A percentile compares a stretch with the other conserved stretches of the same genome.
Evolutionary conservation across 1,139 yeast genomes (phyloP).

Genomic region (Pneumocystis oryctolagi): DNA sequence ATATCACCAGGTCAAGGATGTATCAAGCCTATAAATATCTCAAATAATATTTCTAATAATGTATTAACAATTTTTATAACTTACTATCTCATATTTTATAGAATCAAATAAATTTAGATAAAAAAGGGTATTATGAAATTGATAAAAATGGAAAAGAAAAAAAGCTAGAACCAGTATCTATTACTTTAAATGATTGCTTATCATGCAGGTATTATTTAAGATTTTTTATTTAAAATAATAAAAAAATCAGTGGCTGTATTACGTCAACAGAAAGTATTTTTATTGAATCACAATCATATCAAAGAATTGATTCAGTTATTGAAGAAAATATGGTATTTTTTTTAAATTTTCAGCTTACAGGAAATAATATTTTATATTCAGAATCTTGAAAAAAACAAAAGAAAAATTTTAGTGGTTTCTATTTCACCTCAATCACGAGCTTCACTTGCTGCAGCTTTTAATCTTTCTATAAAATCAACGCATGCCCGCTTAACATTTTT

Average conservation of each 20-base stretch:
- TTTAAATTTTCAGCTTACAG: not conserved
- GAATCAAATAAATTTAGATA: slow-evolving; percentile 44
- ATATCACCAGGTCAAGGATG: slow-evolving; percentile 92
- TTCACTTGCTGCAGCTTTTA: slow-evolving; percentile 59
- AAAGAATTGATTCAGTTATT: slow-evolving; percentile 47
- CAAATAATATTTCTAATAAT: slow-evolving; percentile 3
- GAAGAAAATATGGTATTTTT: slow-evolving; percentile 7
- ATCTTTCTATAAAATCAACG: slow-evolving; percentile 36
- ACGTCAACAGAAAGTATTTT: slow-evolving; percentile 91
- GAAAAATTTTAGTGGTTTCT: slow-evolving; percentile 50
- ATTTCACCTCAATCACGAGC: slow-evolving; percentile 78
- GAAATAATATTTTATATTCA: not conserved
- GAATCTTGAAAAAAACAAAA: slow-evolving; percentile 15
- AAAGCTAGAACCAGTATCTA: slow-evolving; percentile 63
- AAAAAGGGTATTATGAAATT: slow-evolving; percentile 49
- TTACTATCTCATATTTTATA: not conserved
- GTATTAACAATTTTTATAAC: not conserved
- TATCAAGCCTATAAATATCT: slow-evolving; percentile 51
- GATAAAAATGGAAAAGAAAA: slow-evolving; percentile 29
- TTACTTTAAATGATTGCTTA: slow-evolving; percentile 77
- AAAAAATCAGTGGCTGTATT: slow-evolving; percentile 60
- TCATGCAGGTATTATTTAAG: slow-evolving; percentile 41
- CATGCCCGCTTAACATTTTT: slow-evolving; percentile 49
- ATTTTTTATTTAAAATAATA: not conserved
- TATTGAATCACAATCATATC: slow-evolving; percentile 80